Conservation (phyloP, 2,329 filamentous ascomycete genomes). For the Cucurbitaria berberidis region DNA sequence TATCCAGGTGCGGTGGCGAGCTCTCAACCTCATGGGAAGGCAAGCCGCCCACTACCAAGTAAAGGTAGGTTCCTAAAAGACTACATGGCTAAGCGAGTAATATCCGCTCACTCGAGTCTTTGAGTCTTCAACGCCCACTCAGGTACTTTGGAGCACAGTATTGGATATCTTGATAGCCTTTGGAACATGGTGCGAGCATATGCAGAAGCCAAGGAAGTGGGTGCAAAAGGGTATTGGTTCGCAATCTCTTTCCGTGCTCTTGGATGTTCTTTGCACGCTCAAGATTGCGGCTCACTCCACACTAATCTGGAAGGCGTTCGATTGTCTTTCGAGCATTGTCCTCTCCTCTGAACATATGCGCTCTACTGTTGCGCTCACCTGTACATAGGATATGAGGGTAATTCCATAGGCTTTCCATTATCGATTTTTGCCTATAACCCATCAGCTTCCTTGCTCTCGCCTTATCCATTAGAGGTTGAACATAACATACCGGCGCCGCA, state of each 20-base stretch:
- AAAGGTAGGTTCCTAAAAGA: not conserved
- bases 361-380: not conserved
- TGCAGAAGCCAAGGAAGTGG: no score
- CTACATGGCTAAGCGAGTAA: no score
- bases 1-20: not conserved
- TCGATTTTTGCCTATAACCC: constrained; percentile 4
- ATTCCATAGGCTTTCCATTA: constrained; percentile 12
- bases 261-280: no score
- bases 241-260: no score
- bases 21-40: not conserved
- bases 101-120: no score
- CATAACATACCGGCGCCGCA: constrained; percentile 5
- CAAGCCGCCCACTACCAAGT: not conserved
- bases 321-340: not conserved
- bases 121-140: no score
- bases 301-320: not conserved
- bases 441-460: not conserved
- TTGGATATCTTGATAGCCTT: no score
- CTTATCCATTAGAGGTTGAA: not conserved
- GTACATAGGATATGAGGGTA: constrained; percentile 7
- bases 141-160: no score
- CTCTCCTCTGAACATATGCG: not conserved
- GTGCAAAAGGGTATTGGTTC: no score
- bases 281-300: no score
- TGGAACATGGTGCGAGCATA: no score